Conservation (phyloP, 78 protist species). For the Dictyostelium citrinum region DNA sequence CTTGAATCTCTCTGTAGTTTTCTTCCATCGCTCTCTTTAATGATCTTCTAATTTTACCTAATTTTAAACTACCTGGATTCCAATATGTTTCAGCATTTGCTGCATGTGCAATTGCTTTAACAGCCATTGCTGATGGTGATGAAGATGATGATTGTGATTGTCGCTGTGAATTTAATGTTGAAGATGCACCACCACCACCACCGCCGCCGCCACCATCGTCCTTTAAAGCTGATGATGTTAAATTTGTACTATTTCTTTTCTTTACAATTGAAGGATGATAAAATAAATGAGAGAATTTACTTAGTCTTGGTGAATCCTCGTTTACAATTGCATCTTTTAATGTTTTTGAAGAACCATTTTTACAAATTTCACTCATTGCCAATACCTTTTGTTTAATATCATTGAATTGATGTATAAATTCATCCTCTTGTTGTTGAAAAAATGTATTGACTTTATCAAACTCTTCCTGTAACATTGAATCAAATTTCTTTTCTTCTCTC, state of each 20-base stretch:
- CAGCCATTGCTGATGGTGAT: neutral
- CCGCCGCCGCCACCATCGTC: neutral
- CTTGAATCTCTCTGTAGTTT: slow-evolving; percentile 48
- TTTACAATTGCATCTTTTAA: neutral
- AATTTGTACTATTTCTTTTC: neutral
- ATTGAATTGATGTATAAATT: slow-evolving; percentile 25
- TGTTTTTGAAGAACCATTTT: neutral
- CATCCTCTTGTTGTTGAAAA: slow-evolving; percentile 23
- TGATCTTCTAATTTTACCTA: slow-evolving; percentile 15
- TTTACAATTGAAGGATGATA: neutral
- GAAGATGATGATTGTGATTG: neutral
- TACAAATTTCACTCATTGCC: neutral
- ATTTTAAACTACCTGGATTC: neutral
- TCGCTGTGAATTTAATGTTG: neutral
- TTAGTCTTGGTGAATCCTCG: neutral
- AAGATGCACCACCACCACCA: neutral
- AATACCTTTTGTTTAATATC: neutral
- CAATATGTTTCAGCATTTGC: slow-evolving; percentile 46
- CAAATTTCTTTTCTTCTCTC: slow-evolving; percentile 41
- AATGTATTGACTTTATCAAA: slow-evolving; percentile 61
- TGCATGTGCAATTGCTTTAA: slow-evolving; percentile 26
- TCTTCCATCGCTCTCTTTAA: slow-evolving; percentile 59
- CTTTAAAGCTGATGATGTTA: neutral
- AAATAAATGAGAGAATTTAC: neutral
- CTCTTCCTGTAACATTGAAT: slow-evolving; percentile 39